These are phyloP conservation scores for Elsinoe perseae DNA, from an alignment of 2,329 filamentous ascomycete species.

Conservation along the genomic window DNA sequence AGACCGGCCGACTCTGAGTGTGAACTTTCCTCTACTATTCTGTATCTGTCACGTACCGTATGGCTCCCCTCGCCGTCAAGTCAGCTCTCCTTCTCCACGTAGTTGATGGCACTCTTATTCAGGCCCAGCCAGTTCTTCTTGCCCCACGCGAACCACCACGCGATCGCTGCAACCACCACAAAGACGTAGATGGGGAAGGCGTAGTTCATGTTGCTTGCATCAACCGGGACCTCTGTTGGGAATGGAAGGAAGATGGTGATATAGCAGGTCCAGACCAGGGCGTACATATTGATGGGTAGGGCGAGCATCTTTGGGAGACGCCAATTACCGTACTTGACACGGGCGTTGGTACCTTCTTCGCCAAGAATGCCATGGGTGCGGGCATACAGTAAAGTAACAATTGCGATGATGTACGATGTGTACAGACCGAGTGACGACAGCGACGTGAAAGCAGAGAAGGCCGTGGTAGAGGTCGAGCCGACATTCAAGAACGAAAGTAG, in stretches of 20 bases:
- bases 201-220: conserved; percentile 23
- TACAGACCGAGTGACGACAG: conserved; percentile 23
- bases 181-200: conserved; percentile 22
- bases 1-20: neutral
- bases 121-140: conserved; percentile 22
- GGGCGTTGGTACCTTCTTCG: conserved; percentile 3
- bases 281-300: conserved; percentile 22
- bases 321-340: conserved; percentile 20
- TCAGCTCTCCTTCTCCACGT: conserved; percentile 12
- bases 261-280: conserved; percentile 22
- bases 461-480: conserved; percentile 18
- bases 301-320: conserved; percentile 20
- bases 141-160: conserved; percentile 19
- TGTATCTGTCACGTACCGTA: neutral
- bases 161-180: conserved; percentile 21
- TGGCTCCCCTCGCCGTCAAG: neutral
- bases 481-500: conserved; percentile 23
- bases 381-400: conserved; percentile 18
- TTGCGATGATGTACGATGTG: conserved; percentile 24
- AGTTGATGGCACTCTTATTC: conserved; percentile 20
- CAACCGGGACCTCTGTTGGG: conserved; percentile 23
- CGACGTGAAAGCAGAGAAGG: conserved; percentile 23
- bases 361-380: conserved; percentile 13
- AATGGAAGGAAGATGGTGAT: conserved; percentile 24
- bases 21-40: neutral